Evolutionary conservation across 2,329 filamentous ascomycete genomes (phyloP).

Genomic region (Penicillium sp.): DNA sequence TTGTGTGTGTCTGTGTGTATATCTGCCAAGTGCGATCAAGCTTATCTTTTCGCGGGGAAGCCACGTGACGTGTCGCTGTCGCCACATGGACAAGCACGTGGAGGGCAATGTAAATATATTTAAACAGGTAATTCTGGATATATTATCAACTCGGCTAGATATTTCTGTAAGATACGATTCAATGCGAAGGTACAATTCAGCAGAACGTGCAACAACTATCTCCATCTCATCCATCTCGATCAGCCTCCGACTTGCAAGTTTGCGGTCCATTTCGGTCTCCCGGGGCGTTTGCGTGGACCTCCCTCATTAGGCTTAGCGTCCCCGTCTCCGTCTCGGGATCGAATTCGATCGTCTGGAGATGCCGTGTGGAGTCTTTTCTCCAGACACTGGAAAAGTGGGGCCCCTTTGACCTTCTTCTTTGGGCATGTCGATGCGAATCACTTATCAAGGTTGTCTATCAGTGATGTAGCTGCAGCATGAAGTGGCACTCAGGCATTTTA

Average conservation of each 20-base stretch:
- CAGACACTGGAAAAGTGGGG: slow-evolving; percentile 6
- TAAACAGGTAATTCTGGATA: too few relatives aligned
- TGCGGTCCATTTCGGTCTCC: background rate
- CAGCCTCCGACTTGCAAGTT: too few relatives aligned
- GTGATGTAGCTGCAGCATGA: slow-evolving; percentile 8
- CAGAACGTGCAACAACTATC: background rate
- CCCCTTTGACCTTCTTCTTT: slow-evolving; percentile 14
- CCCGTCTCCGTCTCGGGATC: background rate
- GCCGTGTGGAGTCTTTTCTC: slow-evolving; percentile 17
- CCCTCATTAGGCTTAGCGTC: slow-evolving; percentile 20
- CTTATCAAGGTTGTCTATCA: slow-evolving; percentile 11
- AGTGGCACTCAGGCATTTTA: slow-evolving; percentile 8
- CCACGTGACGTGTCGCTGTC: background rate
- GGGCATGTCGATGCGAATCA: slow-evolving; percentile 21
- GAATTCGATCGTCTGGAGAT: slow-evolving; percentile 19
- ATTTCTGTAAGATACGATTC: too few relatives aligned
- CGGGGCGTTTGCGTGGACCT: slow-evolving; percentile 23
- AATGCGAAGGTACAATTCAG: too few relatives aligned
- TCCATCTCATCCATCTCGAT: background rate
- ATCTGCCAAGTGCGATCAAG: slow-evolving; percentile 4
- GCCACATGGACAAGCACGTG: background rate
- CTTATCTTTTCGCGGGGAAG: slow-evolving; percentile 9
- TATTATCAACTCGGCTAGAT: too few relatives aligned
- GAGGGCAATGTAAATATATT: too few relatives aligned
- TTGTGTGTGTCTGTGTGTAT: background rate